Percentiles rank a stretch among this genome's conserved stretches.
Evolutionary conservation across 352 stramenopile genomes (phyloP).

Genomic region (Phytopythium helicoides): DNA sequence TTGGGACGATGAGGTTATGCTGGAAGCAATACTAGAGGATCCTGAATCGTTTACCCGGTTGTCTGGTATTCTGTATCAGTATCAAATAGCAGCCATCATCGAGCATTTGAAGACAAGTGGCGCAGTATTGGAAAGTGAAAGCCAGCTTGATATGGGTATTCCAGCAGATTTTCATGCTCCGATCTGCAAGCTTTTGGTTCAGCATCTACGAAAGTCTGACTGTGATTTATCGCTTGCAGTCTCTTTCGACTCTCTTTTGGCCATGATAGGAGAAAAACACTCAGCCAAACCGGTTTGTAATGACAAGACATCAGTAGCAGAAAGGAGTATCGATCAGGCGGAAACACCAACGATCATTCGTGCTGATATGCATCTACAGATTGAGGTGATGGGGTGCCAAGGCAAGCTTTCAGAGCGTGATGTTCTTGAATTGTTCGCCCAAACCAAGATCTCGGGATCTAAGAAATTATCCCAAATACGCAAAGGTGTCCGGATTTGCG

Average conservation of each 20-base stretch:
- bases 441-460: background rate
- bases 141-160: constrained; percentile 21
- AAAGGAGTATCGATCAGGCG: no score
- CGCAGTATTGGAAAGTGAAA: constrained; percentile 9
- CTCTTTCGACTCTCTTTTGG: background rate
- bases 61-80: constrained; percentile 26
- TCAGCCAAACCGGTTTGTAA: no score
- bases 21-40: constrained; percentile 56
- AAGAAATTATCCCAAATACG: no score
- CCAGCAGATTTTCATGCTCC: constrained; percentile 14
- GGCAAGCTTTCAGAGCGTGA: no score
- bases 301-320: no score
- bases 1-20: constrained; percentile 61
- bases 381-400: no score
- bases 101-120: constrained; percentile 22
- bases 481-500: background rate
- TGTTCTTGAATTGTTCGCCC: background rate
- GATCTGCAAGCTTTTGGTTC: constrained; percentile 21
- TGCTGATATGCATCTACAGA: no score
- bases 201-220: constrained; percentile 4
- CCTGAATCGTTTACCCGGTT: constrained; percentile 35
- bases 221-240: no score
- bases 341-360: no score
- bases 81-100: constrained; percentile 29
- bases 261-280: no score